These are phyloP conservation scores for Psidium friedrichsthalianum DNA, from an alignment of 345 rosid species.

Conservation along the genomic window DNA sequence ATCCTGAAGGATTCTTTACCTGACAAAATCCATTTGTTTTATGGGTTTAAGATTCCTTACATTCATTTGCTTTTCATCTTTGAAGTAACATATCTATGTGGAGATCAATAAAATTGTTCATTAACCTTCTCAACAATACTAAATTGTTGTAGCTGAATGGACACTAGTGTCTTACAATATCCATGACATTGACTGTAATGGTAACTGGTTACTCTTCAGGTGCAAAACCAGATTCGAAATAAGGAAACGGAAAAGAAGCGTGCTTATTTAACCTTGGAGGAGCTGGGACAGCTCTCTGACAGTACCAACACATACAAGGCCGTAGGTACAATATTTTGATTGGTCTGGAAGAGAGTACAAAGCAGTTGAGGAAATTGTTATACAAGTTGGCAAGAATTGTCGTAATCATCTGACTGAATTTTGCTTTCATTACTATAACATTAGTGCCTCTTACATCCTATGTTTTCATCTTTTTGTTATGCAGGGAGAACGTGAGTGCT, in stretches of 20 bases:
- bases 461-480: conserved; percentile 15
- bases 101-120: background rate
- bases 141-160: background rate
- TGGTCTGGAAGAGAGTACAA: background rate
- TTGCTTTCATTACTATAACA: background rate
- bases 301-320: conserved; percentile 89
- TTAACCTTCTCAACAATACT: background rate
- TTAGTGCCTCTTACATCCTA: background rate
- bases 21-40: background rate
- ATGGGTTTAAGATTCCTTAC: background rate
- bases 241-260: conserved; percentile 94
- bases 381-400: background rate
- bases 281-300: conserved; percentile 60
- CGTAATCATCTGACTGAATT: background rate
- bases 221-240: conserved; percentile 75
- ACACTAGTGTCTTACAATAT: background rate
- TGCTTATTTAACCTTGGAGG: conserved; percentile 87
- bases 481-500: conserved; percentile 95
- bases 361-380: background rate
- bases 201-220: conserved; percentile 26
- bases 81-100: background rate
- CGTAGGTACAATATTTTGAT: conserved; percentile 28
- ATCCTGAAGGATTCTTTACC: background rate
- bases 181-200: background rate
- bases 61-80: background rate